These are phyloP conservation scores for Leccinum griseonigrum DNA, from an alignment of 1,284 basidiomycete species.

Conservation along the genomic window DNA sequence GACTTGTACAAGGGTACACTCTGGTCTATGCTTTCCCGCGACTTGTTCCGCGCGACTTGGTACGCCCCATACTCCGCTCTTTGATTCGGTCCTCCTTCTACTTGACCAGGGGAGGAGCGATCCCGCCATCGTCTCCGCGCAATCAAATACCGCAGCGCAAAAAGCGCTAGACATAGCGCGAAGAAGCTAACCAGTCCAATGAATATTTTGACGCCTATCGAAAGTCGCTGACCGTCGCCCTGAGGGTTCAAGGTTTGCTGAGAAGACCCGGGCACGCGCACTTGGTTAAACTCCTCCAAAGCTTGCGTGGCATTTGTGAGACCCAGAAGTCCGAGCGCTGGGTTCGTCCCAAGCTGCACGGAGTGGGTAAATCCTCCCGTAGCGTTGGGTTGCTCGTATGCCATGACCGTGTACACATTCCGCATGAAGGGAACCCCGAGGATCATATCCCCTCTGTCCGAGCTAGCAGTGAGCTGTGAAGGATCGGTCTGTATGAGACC, in stretches of 20 bases:
- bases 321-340: constrained; percentile 54
- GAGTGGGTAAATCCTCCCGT: constrained; percentile 44
- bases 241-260: neutral
- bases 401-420: constrained; percentile 71
- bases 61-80: constrained; percentile 19
- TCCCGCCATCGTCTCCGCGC: constrained; percentile 36
- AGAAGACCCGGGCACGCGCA: constrained; percentile 48
- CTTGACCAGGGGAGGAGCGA: constrained; percentile 5
- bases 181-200: constrained; percentile 57
- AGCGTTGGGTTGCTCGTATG: constrained; percentile 48
- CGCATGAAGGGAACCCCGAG: constrained; percentile 75
- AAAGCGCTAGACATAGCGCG: constrained; percentile 50
- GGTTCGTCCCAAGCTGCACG: constrained; percentile 34
- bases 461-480: constrained; percentile 34
- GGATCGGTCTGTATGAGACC: constrained; percentile 64
- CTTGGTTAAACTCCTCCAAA: constrained; percentile 60
- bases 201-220: constrained; percentile 59
- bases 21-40: constrained; percentile 21
- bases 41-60: constrained; percentile 19
- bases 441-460: constrained; percentile 56
- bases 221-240: constrained; percentile 37
- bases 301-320: constrained; percentile 60
- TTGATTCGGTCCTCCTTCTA: constrained; percentile 9
- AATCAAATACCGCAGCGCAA: constrained; percentile 50
- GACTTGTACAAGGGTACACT: constrained; percentile 29